phyloP scores from a whole-genome alignment of 495 filamentous ascomycete genomes.

The Staphylotrichum longicolle region DNA sequence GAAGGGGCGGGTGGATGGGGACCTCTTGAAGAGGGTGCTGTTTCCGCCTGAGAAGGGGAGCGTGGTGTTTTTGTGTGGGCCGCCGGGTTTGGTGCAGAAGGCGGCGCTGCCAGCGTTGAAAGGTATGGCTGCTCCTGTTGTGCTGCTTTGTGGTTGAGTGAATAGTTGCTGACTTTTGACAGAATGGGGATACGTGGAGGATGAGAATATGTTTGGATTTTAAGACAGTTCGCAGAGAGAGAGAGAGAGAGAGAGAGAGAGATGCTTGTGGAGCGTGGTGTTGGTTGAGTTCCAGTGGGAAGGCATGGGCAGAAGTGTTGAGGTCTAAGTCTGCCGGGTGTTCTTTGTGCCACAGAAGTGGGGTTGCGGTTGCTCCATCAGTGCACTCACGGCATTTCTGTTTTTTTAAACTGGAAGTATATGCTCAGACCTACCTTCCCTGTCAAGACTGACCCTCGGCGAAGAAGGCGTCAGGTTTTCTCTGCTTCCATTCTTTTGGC shows the following conservation, averaged over 20 bases:
- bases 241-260: not conserved
- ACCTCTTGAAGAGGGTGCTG: slow-evolving; percentile 5
- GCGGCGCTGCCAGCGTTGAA: slow-evolving; percentile 13
- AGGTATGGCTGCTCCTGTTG: not conserved
- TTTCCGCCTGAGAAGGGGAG: slow-evolving; percentile 16
- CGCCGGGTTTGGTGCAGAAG: slow-evolving; percentile 12
- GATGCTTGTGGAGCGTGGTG: not conserved
- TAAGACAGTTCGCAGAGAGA: not conserved
- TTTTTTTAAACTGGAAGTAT: too few species aligned
- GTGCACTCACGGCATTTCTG: too few species aligned
- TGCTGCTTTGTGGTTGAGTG: not conserved
- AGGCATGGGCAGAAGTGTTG: too few species aligned
- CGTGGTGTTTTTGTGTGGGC: slow-evolving; percentile 16
- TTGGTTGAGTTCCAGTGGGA: too few species aligned
- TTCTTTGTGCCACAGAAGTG: too few species aligned
- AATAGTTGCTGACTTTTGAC: not conserved
- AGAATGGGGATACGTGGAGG: slow-evolving; percentile 18
- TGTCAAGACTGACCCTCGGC: too few species aligned
- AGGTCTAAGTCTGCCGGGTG: too few species aligned
- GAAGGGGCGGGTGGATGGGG: slow-evolving; percentile 4
- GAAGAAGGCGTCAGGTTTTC: too few species aligned
- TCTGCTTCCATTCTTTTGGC: too few species aligned
- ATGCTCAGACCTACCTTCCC: too few species aligned
- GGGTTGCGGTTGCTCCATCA: too few species aligned
- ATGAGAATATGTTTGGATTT: slow-evolving; percentile 17